Evolutionary conservation across 139 green algal genomes (phyloP).

Genomic region (Marvania coccoides): DNA sequence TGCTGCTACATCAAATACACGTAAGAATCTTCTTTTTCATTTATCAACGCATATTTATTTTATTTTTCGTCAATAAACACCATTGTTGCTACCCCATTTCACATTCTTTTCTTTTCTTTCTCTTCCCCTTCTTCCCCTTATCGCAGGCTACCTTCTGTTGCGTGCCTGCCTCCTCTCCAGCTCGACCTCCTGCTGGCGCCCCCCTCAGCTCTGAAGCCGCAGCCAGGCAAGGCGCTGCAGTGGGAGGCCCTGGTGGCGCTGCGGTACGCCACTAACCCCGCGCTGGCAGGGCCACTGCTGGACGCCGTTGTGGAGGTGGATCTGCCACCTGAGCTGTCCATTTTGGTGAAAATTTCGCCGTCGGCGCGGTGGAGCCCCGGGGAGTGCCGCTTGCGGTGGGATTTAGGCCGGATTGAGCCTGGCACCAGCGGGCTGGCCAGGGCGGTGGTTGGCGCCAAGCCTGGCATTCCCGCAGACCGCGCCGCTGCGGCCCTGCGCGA

Average conservation of each 20-base stretch:
- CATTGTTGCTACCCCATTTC: too few species aligned
- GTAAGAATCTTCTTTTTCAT: not conserved
- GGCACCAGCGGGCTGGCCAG: not conserved
- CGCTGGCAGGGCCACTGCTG: conserved; percentile 8
- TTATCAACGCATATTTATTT: too few species aligned
- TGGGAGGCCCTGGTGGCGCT: conserved; percentile 22
- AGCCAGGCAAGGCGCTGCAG: not conserved
- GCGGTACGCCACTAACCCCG: conserved; percentile 15
- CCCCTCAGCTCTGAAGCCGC: not conserved
- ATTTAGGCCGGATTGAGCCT: conserved; percentile 1
- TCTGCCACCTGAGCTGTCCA: conserved; percentile 6
- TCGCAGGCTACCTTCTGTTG: conserved; percentile 18
- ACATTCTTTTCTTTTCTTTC: too few species aligned
- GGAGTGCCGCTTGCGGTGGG: conserved; percentile 15
- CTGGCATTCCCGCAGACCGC: not conserved
- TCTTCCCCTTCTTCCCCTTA: too few species aligned
- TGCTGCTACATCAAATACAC: conserved; percentile 27
- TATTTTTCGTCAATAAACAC: too few species aligned
- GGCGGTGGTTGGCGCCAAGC: conserved; percentile 11
- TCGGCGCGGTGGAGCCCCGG: conserved; percentile 8
- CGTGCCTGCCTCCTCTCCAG: conserved; percentile 20
- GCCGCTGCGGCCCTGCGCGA: not conserved
- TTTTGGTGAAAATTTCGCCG: conserved; percentile 9
- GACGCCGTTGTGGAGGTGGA: conserved; percentile 16
- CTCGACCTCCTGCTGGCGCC: conserved; percentile 4